A percentile compares a stretch with the other conserved stretches of the same genome.
Evolutionary conservation across 2,329 filamentous ascomycete species (phyloP).

Genomic region (Paraphaeosphaeria minitans): DNA sequence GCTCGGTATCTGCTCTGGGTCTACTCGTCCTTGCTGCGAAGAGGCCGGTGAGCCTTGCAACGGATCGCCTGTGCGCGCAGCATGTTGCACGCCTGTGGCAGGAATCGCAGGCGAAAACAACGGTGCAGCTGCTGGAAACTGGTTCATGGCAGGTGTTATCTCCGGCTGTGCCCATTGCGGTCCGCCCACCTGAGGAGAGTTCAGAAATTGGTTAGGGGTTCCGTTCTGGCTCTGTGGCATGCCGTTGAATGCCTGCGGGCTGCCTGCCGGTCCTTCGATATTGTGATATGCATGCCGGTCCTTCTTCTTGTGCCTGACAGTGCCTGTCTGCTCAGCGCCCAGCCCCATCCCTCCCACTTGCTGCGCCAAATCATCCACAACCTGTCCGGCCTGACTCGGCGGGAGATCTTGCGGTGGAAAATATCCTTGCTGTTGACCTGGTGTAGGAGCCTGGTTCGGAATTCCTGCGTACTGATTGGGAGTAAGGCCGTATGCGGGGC

Average conservation of each 20-base stretch:
- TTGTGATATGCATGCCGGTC: constrained; percentile 91
- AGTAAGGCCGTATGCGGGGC: constrained; percentile 32
- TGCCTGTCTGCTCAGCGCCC: constrained; percentile 52
- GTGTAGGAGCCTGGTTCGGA: constrained; percentile 33
- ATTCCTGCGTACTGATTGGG: constrained; percentile 40
- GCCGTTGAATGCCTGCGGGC: constrained; percentile 72
- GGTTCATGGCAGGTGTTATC: constrained; percentile 56
- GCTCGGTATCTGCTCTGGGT: constrained; percentile 91
- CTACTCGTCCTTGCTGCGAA: constrained; percentile 74
- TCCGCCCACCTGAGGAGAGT: constrained; percentile 36
- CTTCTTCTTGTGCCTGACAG: constrained; percentile 77
- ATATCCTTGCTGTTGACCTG: constrained; percentile 47
- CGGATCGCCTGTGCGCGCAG: constrained; percentile 36
- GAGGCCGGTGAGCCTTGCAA: constrained; percentile 53
- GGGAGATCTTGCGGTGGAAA: constrained; percentile 47
- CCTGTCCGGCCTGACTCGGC: constrained; percentile 36
- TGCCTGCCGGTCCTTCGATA: constrained; percentile 72
- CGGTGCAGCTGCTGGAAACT: constrained; percentile 66
- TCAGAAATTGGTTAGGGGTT: constrained; percentile 63
- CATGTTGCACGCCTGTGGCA: constrained; percentile 45
- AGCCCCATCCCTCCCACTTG: constrained; percentile 37
- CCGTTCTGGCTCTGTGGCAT: constrained; percentile 64
- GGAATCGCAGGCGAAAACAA: constrained; percentile 54
- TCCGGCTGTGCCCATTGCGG: constrained; percentile 49
- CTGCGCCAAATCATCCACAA: constrained; percentile 37